Base-by-base conservation (phyloP, 148 eudicot genomes). In the Bassia scoparia region DNA sequence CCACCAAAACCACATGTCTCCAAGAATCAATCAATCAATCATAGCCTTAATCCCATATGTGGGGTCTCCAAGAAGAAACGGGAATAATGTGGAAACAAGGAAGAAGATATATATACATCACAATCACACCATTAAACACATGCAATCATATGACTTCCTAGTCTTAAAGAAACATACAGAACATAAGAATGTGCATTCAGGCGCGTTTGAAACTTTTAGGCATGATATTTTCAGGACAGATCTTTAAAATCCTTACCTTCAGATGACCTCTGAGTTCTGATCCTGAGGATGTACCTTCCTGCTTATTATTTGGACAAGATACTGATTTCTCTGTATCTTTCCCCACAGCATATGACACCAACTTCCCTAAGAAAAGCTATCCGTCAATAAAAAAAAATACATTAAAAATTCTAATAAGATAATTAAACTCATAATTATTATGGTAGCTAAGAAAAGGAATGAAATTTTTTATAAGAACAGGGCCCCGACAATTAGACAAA, bases 301-400 rank as follows among this genome's bases (percentile, higher is more conserved):
- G 65, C 37, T 77, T 67, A 61, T 69, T 38, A 67, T 73, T 68
- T 9, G 60, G 55, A 62, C 46, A 75, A 44, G 77, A 41, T 27
- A 81, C 74, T 61, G 70, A 60, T 61, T 77, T 78, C 79, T 74
- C 63, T 53, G 12, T 65, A 56, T 80, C 58, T 71, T 67, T 71
- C 72, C 63, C 75, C 59, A 50, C 68, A 70, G 81, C 66, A 80
- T 31, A 68, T 53, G 52, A 48, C 31, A 43, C 76, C 81, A 83
- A 74, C 75, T 85, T 84, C 71, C 88, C 96, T 90, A 78, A 79
- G 67, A 83, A 75, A 86, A 71, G 76, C 52, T 67, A 49, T 35
- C 68, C 63, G 37, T 71, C 60, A 63, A 62, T 66, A 48, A 0
- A 35, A n/a, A n/a, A n/a, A n/a, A n/a, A n/a, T n/a, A n/a, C n/a